These are phyloP conservation scores for Cadophora luteo-olivacea DNA, from an alignment of 2,329 filamentous ascomycete species.

Conservation along the genomic window DNA sequence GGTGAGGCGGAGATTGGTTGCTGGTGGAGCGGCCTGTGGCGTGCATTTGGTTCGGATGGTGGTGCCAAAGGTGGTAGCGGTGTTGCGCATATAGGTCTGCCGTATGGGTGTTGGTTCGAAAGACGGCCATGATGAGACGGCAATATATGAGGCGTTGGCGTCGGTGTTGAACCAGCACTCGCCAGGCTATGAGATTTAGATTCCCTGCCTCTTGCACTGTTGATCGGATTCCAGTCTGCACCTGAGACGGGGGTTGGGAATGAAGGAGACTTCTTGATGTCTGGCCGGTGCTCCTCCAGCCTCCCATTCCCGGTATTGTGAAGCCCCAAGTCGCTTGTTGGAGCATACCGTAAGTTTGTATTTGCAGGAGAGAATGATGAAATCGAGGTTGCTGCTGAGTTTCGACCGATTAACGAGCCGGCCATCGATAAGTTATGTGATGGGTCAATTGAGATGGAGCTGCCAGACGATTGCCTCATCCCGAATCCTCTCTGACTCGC, in stretches of 20 bases:
- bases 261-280: conserved; percentile 2
- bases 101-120: background rate
- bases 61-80: background rate
- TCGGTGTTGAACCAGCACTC: background rate
- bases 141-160: background rate
- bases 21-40: background rate
- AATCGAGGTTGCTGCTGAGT: conserved; percentile 6
- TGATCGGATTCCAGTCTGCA: background rate
- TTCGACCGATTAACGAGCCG: background rate
- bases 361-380: background rate
- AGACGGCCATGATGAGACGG: background rate
- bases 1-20: background rate
- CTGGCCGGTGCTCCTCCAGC: background rate
- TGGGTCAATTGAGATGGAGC: background rate
- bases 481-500: background rate
- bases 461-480: conserved; percentile 4
- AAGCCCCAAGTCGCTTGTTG: background rate
- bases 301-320: background rate
- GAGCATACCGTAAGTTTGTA: background rate
- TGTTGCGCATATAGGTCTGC: background rate
- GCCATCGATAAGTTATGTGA: background rate
- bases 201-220: background rate
- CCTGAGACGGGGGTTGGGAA: conserved; percentile 3
- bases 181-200: background rate
- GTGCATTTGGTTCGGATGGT: background rate